A percentile compares a stretch with the other conserved stretches of the same genome.
Evolutionary conservation across 2,329 filamentous ascomycete species (phyloP).

Genomic region (Stagonosporopsis vannaccii): DNA sequence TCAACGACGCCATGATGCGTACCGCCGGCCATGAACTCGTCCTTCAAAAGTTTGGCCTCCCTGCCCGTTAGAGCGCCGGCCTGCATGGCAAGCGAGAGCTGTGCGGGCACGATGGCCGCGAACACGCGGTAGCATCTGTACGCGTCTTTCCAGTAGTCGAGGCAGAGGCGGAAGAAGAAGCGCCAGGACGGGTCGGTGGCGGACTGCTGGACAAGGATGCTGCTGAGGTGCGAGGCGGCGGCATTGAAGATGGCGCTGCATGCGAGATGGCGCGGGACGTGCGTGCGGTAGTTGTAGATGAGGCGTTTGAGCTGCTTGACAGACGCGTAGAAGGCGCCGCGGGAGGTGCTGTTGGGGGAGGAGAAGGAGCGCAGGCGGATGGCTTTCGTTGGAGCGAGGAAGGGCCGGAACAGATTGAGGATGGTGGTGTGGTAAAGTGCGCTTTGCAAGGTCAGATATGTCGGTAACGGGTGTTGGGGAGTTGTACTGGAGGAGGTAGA

Average conservation of each 20-base stretch:
- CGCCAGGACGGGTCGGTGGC: conserved; percentile 4
- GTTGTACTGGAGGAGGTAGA: conserved; percentile 6
- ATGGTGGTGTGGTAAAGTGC: conserved; percentile 6
- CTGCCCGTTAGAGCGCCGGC: not conserved
- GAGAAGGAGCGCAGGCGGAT: conserved; percentile 9
- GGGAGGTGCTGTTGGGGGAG: not conserved
- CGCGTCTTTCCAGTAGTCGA: conserved; percentile 5
- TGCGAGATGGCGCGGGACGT: not conserved
- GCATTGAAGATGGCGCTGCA: conserved; percentile 6
- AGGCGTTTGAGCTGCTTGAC: conserved; percentile 14
- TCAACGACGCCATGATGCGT: not conserved
- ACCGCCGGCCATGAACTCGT: conserved; percentile 1
- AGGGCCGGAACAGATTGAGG: conserved; percentile 8
- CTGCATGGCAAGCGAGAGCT: conserved; percentile 1
- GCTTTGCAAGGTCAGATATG: not conserved
- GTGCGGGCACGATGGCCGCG: not conserved
- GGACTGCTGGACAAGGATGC: conserved; percentile 6
- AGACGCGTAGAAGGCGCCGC: not conserved
- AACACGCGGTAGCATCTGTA: not conserved
- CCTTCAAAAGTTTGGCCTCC: not conserved
- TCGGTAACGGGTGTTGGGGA: not conserved
- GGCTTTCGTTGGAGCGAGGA: not conserved
- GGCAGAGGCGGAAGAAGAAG: conserved; percentile 10
- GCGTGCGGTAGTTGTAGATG: conserved; percentile 6
- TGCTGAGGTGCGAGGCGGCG: conserved; percentile 4